These are phyloP conservation scores for Alternaria infectoria DNA, from an alignment of 2,329 filamentous ascomycete genomes.

Conservation along the genomic window DNA sequence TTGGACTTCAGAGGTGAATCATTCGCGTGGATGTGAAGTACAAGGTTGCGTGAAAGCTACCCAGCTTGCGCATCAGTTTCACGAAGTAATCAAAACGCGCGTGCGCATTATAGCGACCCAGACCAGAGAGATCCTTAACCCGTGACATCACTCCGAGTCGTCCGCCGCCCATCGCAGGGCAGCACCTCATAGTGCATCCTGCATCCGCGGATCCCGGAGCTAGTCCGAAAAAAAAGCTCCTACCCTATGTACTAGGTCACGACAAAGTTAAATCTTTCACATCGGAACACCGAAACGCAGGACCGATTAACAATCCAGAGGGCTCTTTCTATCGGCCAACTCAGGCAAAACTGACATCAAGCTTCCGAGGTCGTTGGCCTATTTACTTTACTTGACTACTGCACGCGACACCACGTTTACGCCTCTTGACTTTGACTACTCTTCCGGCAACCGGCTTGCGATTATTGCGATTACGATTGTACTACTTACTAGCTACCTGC, in stretches of 20 bases:
- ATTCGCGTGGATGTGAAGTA: background rate
- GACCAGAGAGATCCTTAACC: background rate
- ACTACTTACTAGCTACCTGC: no score
- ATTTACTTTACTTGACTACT: background rate
- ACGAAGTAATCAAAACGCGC: background rate
- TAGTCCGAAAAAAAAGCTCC: background rate
- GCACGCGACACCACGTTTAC: background rate
- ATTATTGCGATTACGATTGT: background rate
- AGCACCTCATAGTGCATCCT: background rate
- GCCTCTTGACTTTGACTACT: background rate
- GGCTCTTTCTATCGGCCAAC: background rate
- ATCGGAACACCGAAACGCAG: background rate
- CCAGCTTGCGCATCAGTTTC: background rate
- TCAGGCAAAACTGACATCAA: background rate
- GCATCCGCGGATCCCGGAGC: conserved; percentile 13
- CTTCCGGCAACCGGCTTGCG: background rate
- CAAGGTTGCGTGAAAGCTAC: background rate
- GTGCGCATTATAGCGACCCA: background rate
- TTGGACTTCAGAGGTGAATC: background rate
- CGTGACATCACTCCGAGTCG: conserved; percentile 6
- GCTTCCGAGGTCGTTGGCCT: background rate
- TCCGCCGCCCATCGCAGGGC: background rate
- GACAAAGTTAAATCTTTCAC: background rate
- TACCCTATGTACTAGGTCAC: background rate
- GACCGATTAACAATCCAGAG: background rate